A percentile compares a stretch with the other conserved stretches of the same genome.
These are phyloP conservation scores for Mycena albidolilacea DNA, from an alignment of 768 basidiomycete genomes.

Conservation along the genomic window DNA sequence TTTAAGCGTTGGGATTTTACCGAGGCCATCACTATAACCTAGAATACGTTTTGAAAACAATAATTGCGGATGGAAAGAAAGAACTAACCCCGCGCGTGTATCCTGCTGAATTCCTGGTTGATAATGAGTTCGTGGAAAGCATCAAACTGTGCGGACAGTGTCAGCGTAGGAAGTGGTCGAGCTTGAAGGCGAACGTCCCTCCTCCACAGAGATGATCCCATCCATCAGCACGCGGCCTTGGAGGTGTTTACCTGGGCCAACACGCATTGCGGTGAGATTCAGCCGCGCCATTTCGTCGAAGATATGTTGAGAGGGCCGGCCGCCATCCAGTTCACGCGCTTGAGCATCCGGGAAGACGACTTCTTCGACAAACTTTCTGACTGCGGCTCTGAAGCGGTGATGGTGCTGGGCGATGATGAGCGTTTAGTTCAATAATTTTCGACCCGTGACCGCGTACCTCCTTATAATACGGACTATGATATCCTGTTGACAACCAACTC, in stretches of 20 bases:
- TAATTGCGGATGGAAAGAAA: background rate
- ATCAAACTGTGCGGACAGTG: constrained; percentile 72
- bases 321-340: constrained; percentile 76
- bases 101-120: constrained; percentile 82
- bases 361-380: constrained; percentile 84
- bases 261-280: constrained; percentile 91
- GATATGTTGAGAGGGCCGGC: constrained; percentile 72
- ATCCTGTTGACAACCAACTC: constrained; percentile 62
- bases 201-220: constrained; percentile 86
- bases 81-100: constrained; percentile 62
- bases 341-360: constrained; percentile 70
- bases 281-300: constrained; percentile 76
- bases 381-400: constrained; percentile 70
- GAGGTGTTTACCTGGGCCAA: constrained; percentile 94
- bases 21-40: constrained; percentile 84
- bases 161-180: constrained; percentile 12
- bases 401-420: constrained; percentile 64
- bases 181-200: constrained; percentile 56
- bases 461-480: constrained; percentile 26
- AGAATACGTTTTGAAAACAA: background rate
- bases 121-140: constrained; percentile 92
- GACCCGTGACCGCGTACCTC: background rate
- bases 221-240: constrained; percentile 84
- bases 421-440: background rate
- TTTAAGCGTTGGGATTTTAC: background rate